Evolutionary conservation across 192 early-diverging fungal species (phyloP).

Genomic region (Coemansia sp.): DNA sequence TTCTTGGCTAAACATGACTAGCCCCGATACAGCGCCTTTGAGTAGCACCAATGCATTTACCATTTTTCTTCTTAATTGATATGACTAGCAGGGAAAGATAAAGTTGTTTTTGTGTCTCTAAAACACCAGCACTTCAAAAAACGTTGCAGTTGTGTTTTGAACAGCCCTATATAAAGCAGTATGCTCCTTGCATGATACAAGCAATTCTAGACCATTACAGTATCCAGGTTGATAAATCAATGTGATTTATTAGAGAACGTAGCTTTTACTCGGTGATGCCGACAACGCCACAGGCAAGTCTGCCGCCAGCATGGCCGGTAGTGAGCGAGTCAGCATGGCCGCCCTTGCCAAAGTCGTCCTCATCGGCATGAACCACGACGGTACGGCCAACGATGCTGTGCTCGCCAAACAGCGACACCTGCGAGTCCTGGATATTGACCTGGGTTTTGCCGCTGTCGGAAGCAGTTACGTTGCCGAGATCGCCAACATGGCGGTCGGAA

Average conservation of each 20-base stretch:
- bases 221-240: no score
- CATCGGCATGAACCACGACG: constrained; percentile 78
- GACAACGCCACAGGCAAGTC: constrained; percentile 88
- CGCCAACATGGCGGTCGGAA: constrained; percentile 77
- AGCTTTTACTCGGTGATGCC: constrained; percentile 56
- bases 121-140: not conserved
- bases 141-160: not conserved
- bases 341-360: constrained; percentile 83
- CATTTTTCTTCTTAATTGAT: not conserved
- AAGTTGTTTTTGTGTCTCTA: not conserved
- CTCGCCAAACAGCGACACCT: constrained; percentile 71
- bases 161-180: no score
- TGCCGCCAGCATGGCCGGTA: constrained; percentile 87
- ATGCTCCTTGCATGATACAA: no score
- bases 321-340: constrained; percentile 67
- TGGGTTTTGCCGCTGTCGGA: constrained; percentile 57
- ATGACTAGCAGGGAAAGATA: not conserved
- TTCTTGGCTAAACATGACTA: constrained; percentile 2
- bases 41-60: constrained; percentile 1
- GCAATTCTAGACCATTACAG: no score
- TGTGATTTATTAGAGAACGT: not conserved
- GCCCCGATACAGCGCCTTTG: not conserved
- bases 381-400: constrained; percentile 79
- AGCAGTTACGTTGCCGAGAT: constrained; percentile 82
- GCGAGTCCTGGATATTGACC: constrained; percentile 56